Conservation (phyloP, 805 yeast species). For the Debaryomyces prosopidis region DNA sequence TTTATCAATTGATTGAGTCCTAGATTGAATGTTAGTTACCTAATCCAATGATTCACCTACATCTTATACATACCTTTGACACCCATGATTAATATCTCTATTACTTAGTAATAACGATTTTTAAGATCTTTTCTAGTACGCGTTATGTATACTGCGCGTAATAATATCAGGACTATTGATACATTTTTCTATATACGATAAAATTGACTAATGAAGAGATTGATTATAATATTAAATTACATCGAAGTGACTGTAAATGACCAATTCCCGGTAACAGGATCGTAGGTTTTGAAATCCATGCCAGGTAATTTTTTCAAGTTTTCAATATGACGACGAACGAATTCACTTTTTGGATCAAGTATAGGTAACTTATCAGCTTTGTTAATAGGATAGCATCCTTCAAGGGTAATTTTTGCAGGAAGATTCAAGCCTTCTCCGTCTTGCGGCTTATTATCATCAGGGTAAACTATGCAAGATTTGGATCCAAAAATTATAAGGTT, state of each 20-base stretch:
- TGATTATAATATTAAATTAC: constrained; percentile 5
- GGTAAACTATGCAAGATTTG: constrained; percentile 68
- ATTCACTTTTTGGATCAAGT: constrained; percentile 73
- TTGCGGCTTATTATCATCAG: constrained; percentile 61
- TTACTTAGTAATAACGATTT: neutral
- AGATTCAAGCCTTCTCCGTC: constrained; percentile 83
- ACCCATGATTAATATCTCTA: constrained; percentile 38
- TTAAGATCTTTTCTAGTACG: neutral
- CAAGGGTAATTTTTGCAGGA: constrained; percentile 69
- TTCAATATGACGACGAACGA: constrained; percentile 66
- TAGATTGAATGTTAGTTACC: constrained; percentile 24
- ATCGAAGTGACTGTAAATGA: constrained; percentile 53
- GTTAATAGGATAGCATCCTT: constrained; percentile 78
- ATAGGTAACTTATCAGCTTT: constrained; percentile 72
- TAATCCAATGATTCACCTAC: neutral
- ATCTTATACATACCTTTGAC: constrained; percentile 42
- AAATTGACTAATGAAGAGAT: neutral
- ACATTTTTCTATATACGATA: neutral
- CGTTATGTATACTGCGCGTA: neutral
- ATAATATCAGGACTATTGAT: neutral
- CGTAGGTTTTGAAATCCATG: constrained; percentile 72
- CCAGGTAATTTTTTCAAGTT: constrained; percentile 61
- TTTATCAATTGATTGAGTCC: constrained; percentile 85
- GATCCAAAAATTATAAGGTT: constrained; percentile 60
- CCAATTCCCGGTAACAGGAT: constrained; percentile 74